A percentile compares a stretch with the other conserved stretches of the same genome.
These are phyloP conservation scores for Bolboschoenoplectus hybrid DNA, from an alignment of 202 grass and related monocot genomes.

Conservation along the genomic window DNA sequence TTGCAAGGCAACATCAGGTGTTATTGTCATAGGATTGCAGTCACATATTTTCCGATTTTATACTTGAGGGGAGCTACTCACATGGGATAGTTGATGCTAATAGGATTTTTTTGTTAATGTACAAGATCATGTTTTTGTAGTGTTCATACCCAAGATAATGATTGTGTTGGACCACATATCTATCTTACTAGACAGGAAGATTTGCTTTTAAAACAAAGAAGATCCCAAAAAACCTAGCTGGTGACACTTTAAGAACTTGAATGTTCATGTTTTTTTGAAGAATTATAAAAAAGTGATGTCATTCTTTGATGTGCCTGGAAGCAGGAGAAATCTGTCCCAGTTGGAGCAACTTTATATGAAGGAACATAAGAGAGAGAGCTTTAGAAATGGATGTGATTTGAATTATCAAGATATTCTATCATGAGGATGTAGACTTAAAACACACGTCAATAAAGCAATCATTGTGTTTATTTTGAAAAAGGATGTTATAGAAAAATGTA, in stretches of 20 bases:
- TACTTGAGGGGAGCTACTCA: too few relatives aligned
- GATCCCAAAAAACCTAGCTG: neutral
- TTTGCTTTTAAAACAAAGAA: neutral
- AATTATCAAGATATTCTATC: too few relatives aligned
- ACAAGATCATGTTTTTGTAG: neutral
- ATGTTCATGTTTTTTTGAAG: neutral
- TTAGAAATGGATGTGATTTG: too few relatives aligned
- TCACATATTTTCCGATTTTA: too few relatives aligned
- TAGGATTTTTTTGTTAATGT: too few relatives aligned
- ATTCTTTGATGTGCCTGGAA: neutral
- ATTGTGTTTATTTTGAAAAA: neutral
- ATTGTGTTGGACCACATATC: neutral
- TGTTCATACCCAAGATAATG: neutral
- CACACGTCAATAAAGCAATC: neutral
- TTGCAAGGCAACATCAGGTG: too few relatives aligned
- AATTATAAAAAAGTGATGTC: neutral
- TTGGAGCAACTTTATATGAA: too few relatives aligned
- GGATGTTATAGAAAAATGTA: too few relatives aligned
- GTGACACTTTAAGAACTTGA: neutral
- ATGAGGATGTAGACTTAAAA: neutral
- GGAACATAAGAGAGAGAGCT: too few relatives aligned
- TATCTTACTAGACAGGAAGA: neutral
- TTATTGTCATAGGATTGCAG: too few relatives aligned
- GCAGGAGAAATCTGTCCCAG: neutral
- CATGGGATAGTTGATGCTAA: too few relatives aligned